Percentiles rank a stretch among this genome's conserved stretches.
Evolutionary conservation across 2,329 filamentous ascomycete species (phyloP).

Genomic region (Rhynchosporium graminicola): DNA sequence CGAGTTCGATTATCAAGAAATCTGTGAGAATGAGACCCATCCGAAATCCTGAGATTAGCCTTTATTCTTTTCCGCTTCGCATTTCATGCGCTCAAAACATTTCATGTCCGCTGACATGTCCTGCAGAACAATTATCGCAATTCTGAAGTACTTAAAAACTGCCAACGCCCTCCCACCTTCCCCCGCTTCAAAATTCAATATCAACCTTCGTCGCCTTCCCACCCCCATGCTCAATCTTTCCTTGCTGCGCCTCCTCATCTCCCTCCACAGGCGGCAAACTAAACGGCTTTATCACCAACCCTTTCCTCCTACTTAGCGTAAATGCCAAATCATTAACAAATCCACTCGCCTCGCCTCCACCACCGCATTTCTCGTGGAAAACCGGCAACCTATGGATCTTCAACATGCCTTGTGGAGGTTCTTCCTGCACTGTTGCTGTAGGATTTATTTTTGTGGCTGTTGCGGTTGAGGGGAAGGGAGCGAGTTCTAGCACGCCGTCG

Average conservation of each 20-base stretch:
- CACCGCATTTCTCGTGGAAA: constrained; percentile 85
- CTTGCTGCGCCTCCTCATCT: constrained; percentile 50
- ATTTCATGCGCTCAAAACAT: no score
- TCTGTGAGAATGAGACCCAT: background rate
- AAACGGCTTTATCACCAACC: constrained; percentile 84
- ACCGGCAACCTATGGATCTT: constrained; percentile 81
- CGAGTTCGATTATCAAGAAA: no score
- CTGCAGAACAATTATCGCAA: no score
- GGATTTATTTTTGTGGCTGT: constrained; percentile 46
- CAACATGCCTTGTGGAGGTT: constrained; percentile 82
- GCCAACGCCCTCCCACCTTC: background rate
- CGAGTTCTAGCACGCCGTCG: constrained; percentile 85
- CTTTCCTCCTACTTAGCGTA: constrained; percentile 75
- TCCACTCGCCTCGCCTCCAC: constrained; percentile 65
- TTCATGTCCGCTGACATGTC: no score
- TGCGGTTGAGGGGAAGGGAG: constrained; percentile 65
- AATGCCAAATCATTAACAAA: constrained; percentile 88
- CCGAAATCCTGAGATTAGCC: background rate
- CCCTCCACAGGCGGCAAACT: constrained; percentile 85
- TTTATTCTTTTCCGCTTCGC: no score
- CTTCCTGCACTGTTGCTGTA: constrained; percentile 60
- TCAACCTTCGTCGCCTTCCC: constrained; percentile 39
- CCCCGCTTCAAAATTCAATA: constrained; percentile 38
- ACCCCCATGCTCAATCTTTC: constrained; percentile 35
- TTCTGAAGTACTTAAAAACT: no score